Percentiles rank a stretch among this genome's conserved stretches.
Conservation (phyloP, 2,329 filamentous ascomycete species). For the Diaporthe sp. region DNA sequence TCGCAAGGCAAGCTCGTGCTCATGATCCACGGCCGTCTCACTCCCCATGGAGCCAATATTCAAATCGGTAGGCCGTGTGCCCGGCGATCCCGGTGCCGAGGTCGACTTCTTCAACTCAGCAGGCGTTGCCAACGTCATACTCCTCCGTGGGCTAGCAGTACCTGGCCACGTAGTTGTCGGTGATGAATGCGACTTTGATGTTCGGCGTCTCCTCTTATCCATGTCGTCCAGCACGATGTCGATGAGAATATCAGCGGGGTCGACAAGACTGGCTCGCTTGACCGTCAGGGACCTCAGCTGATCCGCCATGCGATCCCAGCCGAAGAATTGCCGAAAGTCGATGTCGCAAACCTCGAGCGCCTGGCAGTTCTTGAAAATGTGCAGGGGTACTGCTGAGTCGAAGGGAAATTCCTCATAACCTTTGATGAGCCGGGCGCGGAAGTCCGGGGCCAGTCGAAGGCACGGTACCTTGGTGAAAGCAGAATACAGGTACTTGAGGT, state of each 20-base stretch:
- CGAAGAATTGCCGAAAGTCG: constrained; percentile 96
- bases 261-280: constrained; percentile 88
- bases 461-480: constrained; percentile 99
- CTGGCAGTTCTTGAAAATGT: constrained; percentile 97
- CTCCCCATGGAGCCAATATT: constrained; percentile 72
- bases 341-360: constrained; percentile 94
- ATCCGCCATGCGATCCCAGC: constrained; percentile 94
- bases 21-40: constrained; percentile 63
- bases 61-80: constrained; percentile 62
- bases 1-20: constrained; percentile 49
- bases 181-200: constrained; percentile 86
- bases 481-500: constrained; percentile 96
- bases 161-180: constrained; percentile 79
- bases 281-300: constrained; percentile 91
- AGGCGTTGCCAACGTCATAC: constrained; percentile 70
- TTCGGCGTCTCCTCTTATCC: constrained; percentile 89
- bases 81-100: constrained; percentile 76
- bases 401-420: constrained; percentile 99
- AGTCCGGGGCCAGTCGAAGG: constrained; percentile 90
- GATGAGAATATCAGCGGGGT: constrained; percentile 89
- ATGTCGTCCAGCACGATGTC: constrained; percentile 97
- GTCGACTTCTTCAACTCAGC: constrained; percentile 76
- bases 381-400: constrained; percentile 95
- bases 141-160: constrained; percentile 70
- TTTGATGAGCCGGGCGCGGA: constrained; percentile 88